These are phyloP conservation scores for Dioszegia aurantiaca DNA, from an alignment of 768 basidiomycete genomes.

Conservation along the genomic window DNA sequence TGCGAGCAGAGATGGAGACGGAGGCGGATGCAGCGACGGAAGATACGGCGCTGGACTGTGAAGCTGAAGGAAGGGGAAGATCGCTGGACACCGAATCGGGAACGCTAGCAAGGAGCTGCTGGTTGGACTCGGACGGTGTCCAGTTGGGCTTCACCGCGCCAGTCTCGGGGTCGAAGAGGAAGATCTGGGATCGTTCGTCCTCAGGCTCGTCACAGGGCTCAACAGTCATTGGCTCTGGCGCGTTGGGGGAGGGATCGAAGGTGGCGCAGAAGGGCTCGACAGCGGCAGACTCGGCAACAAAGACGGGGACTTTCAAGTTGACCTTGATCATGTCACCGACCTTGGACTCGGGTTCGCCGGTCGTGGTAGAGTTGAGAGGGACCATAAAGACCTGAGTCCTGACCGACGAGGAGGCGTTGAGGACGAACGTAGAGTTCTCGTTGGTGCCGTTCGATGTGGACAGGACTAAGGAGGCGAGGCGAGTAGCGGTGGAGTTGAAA, in stretches of 20 bases:
- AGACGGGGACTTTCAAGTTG: constrained; percentile 56
- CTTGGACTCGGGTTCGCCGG: constrained; percentile 12
- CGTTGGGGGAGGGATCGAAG: constrained; percentile 59
- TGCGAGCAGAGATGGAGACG: constrained; percentile 9
- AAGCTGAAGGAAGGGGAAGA: not conserved
- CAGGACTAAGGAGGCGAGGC: constrained; percentile 56
- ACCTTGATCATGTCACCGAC: constrained; percentile 50
- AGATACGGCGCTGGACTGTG: not conserved
- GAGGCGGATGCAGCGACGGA: not conserved
- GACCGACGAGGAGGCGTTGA: constrained; percentile 59
- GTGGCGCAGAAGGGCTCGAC: constrained; percentile 62
- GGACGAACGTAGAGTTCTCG: constrained; percentile 52
- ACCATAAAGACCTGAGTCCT: constrained; percentile 57
- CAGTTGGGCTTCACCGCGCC: constrained; percentile 62
- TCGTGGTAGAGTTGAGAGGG: constrained; percentile 30
- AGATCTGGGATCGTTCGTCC: constrained; percentile 60
- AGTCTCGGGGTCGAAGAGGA: constrained; percentile 59
- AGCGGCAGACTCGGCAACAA: constrained; percentile 52
- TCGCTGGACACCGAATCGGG: constrained; percentile 25
- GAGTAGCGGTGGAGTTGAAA: constrained; percentile 50
- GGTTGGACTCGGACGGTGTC: constrained; percentile 39
- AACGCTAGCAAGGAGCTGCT: constrained; percentile 16
- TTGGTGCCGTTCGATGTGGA: constrained; percentile 41
- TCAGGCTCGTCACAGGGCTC: constrained; percentile 54
- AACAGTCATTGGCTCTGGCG: constrained; percentile 59